A percentile compares a stretch with the other conserved stretches of the same genome.
These are phyloP conservation scores for Schizothecium vesticola DNA, from an alignment of 495 filamentous ascomycete genomes.

Conservation along the genomic window DNA sequence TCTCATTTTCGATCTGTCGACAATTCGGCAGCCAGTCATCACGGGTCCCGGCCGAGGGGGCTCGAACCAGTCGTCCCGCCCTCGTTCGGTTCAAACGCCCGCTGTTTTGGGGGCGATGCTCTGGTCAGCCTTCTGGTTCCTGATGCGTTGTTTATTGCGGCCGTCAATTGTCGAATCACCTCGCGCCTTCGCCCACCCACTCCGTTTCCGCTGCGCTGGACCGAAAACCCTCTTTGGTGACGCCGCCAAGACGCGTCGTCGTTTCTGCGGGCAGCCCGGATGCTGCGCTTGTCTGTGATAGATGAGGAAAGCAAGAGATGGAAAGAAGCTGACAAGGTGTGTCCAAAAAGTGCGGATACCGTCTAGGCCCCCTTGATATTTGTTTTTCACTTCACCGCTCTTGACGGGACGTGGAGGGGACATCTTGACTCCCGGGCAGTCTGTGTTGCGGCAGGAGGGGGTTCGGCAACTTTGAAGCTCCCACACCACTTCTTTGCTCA, in stretches of 20 bases:
- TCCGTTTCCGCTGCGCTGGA: conserved; percentile 11
- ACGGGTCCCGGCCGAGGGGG: conserved; percentile 5
- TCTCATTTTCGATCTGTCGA: conserved; percentile 8
- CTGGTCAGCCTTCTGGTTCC: conserved; percentile 32
- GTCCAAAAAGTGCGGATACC: neutral
- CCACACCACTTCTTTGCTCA: neutral
- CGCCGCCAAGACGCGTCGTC: conserved; percentile 14
- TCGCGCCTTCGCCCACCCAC: conserved; percentile 23
- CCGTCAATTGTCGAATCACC: conserved; percentile 39
- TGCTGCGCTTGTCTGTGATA: neutral
- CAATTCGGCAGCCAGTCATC: conserved; percentile 16
- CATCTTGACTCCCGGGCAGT: neutral
- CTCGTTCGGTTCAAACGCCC: conserved; percentile 22
- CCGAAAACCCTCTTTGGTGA: conserved; percentile 6
- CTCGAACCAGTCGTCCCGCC: conserved; percentile 13
- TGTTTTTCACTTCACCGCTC: conserved; percentile 23
- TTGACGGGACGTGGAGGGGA: conserved; percentile 14
- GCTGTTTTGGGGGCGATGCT: conserved; percentile 22
- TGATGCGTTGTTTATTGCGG: conserved; percentile 31
- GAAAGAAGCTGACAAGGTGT: conserved; percentile 1
- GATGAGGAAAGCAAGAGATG: neutral
- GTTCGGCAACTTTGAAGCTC: conserved; percentile 1
- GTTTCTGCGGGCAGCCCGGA: conserved; percentile 2
- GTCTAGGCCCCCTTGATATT: neutral
- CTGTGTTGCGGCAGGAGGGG: conserved; percentile 21